Evolutionary conservation across 208 protist genomes (phyloP).

Genomic region (Trypanosomatidae sp.): DNA sequence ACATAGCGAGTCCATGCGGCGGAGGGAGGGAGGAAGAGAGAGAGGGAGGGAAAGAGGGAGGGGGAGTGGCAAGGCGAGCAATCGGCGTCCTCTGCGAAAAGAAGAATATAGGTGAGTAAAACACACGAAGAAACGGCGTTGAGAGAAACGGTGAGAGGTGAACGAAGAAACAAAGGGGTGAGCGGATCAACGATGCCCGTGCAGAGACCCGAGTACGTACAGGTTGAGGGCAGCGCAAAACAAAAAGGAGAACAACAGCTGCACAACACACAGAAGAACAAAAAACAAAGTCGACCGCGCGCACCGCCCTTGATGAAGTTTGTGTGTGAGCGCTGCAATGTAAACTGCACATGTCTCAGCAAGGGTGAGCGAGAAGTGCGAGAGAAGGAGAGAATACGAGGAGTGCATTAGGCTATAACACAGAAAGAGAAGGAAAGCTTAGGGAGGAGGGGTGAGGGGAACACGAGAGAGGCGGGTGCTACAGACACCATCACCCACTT

Average conservation of each 20-base stretch:
- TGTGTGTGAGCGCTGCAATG: neutral
- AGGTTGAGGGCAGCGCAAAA: neutral
- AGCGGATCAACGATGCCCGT: neutral
- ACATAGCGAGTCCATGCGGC: neutral
- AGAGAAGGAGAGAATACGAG: conserved; percentile 3
- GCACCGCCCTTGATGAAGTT: no score
- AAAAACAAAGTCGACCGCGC: neutral
- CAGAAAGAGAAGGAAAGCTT: conserved; percentile 3
- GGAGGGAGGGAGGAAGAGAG: neutral
- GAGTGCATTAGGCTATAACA: neutral
- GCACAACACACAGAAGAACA: neutral
- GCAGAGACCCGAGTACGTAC: conserved; percentile 6
- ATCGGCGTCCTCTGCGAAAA: neutral
- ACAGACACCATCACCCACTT: neutral
- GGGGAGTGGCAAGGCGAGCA: neutral
- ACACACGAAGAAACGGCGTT: neutral
- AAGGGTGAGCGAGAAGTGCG: neutral
- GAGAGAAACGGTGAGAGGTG: neutral
- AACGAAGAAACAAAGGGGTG: neutral
- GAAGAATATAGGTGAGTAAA: conserved; percentile 4
- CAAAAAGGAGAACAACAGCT: neutral
- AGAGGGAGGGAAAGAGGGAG: neutral
- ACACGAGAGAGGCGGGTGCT: no score
- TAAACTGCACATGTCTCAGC: neutral
- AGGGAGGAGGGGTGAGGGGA: no score